Evolutionary conservation across 345 rosid genomes (phyloP).

Genomic region (Ceriops decandra): DNA sequence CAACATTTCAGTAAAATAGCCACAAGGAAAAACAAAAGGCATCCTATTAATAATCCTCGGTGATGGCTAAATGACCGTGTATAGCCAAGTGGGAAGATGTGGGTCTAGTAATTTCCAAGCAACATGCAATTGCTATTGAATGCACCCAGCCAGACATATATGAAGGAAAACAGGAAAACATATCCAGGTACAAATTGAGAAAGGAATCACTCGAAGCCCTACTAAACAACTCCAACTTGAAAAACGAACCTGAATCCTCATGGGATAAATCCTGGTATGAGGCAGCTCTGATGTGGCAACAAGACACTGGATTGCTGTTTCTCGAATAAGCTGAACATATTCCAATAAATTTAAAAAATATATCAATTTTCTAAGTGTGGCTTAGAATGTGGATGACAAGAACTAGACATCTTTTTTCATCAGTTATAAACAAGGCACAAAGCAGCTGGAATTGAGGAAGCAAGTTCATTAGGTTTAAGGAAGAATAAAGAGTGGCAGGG

Average conservation of each 20-base stretch:
- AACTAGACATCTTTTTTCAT: too few species aligned
- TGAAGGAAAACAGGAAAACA: too few species aligned
- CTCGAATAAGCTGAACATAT: conserved; percentile 63
- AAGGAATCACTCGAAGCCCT: too few species aligned
- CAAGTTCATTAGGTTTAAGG: not conserved
- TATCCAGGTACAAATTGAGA: too few species aligned
- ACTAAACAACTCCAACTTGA: not conserved
- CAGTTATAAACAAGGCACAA: too few species aligned
- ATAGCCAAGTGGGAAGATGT: too few species aligned
- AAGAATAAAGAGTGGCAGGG: not conserved
- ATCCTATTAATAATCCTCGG: not conserved
- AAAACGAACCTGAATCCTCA: conserved; percentile 60
- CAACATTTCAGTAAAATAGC: not conserved
- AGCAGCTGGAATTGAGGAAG: too few species aligned
- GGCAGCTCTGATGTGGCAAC: conserved; percentile 66
- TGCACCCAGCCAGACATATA: too few species aligned
- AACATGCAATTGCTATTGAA: too few species aligned
- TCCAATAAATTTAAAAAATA: not conserved
- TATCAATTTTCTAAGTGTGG: not conserved
- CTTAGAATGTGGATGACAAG: too few species aligned
- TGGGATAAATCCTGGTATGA: conserved; percentile 61
- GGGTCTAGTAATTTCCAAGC: too few species aligned
- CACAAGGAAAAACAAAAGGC: not conserved
- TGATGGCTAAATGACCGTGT: too few species aligned
- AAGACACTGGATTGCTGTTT: conserved; percentile 87